Evolutionary conservation across 768 basidiomycete genomes (phyloP), one percentile per base, ranked within the genome.

Genomic region (Boletus patriciae): DNA sequence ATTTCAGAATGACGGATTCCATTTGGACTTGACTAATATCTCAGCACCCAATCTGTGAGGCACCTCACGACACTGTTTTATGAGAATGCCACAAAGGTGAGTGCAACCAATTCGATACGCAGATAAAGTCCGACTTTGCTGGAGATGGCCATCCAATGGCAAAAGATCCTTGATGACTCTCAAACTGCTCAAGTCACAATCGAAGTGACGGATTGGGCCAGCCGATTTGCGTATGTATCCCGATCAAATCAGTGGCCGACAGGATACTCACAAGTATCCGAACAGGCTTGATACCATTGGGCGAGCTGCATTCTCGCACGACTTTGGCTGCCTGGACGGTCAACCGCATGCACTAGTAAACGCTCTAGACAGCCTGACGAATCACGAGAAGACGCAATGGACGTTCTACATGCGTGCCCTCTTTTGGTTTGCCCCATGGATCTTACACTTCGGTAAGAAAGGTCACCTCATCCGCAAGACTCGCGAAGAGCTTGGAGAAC

Each of bases 341-440:
- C 73, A 73, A 44, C 71, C 80, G 4, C 77, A 83, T 62, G 65
- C 75, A 23, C 67, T 86, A 4, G 77, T 81, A 21, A 77, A 80
- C 58, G 74, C 83, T 9, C 69, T 86, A 43, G 82, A 86, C 61
- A 78, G 78, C 27, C 71, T 86, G 25, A 85, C 83, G n/a, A 85
- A 84, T 65, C 80, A 79, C 46, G 79, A 85, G 64, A 79, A 84
- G 63, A 82, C 75, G 37, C 62, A 63, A n/a, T 78, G 80, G 47
- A 82, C 82, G 4, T 85, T 85, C 65, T 84, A 85, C 61, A 84
- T 85, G 77, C 80, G 83, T 38, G 81, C 85, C 37, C 71, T 86
- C 25, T 84, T 86, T 54, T 84, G 82, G 83, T 66, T 83, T 16
- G 77, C 81, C 27, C 85, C 85, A 3, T 75, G 80, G 41, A 77